Percentiles rank a stretch among this genome's conserved stretches.
Evolutionary conservation across 2,329 filamentous ascomycete genomes (phyloP).

Genomic region (Penicillium olsonii): DNA sequence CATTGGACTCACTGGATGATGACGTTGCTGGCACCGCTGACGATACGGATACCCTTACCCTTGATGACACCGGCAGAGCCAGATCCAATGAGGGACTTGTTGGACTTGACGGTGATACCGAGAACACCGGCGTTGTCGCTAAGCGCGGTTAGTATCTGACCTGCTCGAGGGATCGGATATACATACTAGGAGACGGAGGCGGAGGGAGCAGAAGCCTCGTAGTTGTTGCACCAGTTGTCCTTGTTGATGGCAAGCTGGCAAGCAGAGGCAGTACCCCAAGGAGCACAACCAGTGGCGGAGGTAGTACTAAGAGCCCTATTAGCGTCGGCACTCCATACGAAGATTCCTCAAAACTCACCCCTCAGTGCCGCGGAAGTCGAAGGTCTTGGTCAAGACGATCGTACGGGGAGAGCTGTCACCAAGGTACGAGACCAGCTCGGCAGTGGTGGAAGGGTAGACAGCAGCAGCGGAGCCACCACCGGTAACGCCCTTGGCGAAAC

Average conservation of each 20-base stretch:
- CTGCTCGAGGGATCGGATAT: accelerated
- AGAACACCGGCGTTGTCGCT: slow-evolving; percentile 54
- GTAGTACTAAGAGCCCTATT: slow-evolving; percentile 29
- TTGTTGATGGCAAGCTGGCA: slow-evolving; percentile 65
- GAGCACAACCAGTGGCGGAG: slow-evolving; percentile 58
- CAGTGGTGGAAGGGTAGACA: slow-evolving; percentile 56
- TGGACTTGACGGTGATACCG: slow-evolving; percentile 56
- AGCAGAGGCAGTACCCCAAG: slow-evolving; percentile 54
- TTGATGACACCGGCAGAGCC: slow-evolving; percentile 58
- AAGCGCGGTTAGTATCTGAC: not conserved
- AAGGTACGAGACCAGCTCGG: slow-evolving; percentile 62
- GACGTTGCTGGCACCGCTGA: slow-evolving; percentile 53
- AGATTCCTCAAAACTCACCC: slow-evolving; percentile 40
- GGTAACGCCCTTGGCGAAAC: slow-evolving; percentile 58
- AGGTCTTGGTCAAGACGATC: slow-evolving; percentile 50
- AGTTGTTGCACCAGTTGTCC: slow-evolving; percentile 61
- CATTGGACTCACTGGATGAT: slow-evolving; percentile 54
- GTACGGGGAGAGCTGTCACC: slow-evolving; percentile 55
- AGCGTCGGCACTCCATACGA: too few species aligned
- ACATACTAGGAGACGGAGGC: slow-evolving; percentile 42
- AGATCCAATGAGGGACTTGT: slow-evolving; percentile 60
- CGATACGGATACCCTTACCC: slow-evolving; percentile 58
- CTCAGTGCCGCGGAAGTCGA: slow-evolving; percentile 55
- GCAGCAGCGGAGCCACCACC: slow-evolving; percentile 59
- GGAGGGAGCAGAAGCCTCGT: slow-evolving; percentile 55